phyloP scores from a whole-genome alignment of 805 yeast species.

The Teunomyces funiuensis region DNA sequence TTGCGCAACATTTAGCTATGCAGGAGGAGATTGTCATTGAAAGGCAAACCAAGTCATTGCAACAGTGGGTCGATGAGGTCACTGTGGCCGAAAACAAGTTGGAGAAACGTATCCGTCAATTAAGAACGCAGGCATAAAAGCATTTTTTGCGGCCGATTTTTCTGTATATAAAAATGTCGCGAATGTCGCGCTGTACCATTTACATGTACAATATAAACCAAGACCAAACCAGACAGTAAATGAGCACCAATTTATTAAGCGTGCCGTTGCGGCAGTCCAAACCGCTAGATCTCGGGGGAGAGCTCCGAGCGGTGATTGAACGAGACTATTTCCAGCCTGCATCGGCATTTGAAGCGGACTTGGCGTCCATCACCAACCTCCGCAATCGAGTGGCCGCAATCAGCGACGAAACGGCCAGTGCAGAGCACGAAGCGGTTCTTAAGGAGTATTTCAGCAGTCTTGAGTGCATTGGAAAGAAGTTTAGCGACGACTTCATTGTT shows the following conservation, averaged over 20 bases:
- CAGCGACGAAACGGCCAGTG: conserved; percentile 26
- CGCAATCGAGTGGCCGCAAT: conserved; percentile 43
- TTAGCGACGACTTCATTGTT: conserved; percentile 59
- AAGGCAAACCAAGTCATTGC: conserved; percentile 19
- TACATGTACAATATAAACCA: background rate
- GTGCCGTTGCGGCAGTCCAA: conserved; percentile 53
- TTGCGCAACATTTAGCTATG: conserved; percentile 7
- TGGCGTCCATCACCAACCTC: conserved; percentile 42
- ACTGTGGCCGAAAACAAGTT: background rate
- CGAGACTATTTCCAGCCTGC: conserved; percentile 45
- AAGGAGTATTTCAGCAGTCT: conserved; percentile 50
- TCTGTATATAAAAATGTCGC: background rate
- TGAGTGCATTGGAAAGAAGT: conserved; percentile 47
- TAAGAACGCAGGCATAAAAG: background rate
- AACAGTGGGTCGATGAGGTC: conserved; percentile 22
- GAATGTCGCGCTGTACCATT: background rate
- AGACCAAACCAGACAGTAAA: conserved; percentile 1
- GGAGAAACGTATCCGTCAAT: background rate
- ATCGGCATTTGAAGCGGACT: conserved; percentile 31
- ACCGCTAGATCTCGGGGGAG: conserved; percentile 38
- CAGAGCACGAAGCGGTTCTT: conserved; percentile 36
- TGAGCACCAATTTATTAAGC: conserved; percentile 42
- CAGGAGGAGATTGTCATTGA: conserved; percentile 22
- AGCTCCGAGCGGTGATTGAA: conserved; percentile 45
- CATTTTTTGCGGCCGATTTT: background rate